Conservation (phyloP, 257 asterid species). For the Solanum pinnatisectum region DNA sequence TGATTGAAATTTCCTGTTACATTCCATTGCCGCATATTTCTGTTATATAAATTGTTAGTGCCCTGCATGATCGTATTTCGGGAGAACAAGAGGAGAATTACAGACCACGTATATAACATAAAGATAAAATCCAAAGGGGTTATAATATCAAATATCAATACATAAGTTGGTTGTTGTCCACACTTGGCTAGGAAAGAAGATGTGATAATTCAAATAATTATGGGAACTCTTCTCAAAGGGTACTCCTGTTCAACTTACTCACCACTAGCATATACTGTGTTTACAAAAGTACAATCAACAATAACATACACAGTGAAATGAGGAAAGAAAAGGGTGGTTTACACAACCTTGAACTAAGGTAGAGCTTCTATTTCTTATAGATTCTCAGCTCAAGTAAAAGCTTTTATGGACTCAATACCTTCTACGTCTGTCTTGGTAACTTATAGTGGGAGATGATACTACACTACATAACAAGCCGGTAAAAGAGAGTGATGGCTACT, state of each 20-base stretch:
- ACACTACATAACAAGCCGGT: background rate
- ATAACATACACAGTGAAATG: background rate
- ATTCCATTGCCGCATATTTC: background rate
- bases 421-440: background rate
- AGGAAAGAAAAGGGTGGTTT: background rate
- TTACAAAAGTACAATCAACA: too few relatives aligned
- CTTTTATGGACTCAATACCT: background rate
- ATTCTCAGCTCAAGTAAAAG: background rate
- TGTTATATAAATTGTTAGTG: background rate
- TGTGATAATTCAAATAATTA: background rate
- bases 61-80: background rate
- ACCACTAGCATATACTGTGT: too few relatives aligned
- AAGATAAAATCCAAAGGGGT: background rate
- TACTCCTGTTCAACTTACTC: too few relatives aligned
- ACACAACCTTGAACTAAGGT: background rate
- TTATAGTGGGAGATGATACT: background rate
- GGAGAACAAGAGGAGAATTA: background rate
- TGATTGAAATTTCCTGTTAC: background rate
- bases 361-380: background rate
- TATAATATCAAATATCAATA: background rate
- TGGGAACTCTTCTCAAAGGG: too few relatives aligned
- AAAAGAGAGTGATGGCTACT: background rate
- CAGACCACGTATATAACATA: background rate
- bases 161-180: background rate
- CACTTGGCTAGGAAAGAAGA: background rate